Percentiles rank a stretch among this genome's conserved stretches.
Evolutionary conservation across 2,329 filamentous ascomycete species (phyloP).

Genomic region (Trichoderma sp.): DNA sequence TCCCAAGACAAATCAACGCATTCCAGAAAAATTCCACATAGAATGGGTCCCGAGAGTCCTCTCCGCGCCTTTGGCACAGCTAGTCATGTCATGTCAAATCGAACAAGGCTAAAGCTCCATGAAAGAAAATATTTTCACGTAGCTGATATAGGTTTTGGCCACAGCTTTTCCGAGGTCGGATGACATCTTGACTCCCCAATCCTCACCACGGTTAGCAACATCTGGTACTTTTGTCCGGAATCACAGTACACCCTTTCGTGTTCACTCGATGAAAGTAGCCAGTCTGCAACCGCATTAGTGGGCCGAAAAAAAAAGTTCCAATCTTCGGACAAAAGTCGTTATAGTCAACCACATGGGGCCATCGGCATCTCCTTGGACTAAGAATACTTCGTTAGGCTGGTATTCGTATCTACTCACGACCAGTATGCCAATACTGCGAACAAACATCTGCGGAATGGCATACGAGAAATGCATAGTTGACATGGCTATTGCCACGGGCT

Average conservation of each 20-base stretch:
- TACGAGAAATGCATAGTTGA: not conserved
- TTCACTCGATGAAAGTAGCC: not conserved
- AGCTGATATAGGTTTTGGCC: slow-evolving; percentile 1
- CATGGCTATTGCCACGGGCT: not conserved
- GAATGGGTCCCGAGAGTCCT: not conserved
- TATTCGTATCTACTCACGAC: not conserved
- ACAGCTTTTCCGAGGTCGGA: slow-evolving; percentile 1
- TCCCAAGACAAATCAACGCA: not conserved
- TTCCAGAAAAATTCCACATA: not conserved
- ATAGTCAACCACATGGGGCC: not conserved
- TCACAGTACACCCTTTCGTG: not conserved
- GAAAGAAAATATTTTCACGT: not conserved
- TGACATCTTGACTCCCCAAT: not conserved
- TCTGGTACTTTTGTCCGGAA: not conserved
- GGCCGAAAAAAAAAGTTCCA: not conserved
- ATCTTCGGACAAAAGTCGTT: not conserved
- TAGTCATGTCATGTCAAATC: not conserved
- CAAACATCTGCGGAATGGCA: not conserved
- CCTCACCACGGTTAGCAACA: not conserved
- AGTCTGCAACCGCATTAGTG: not conserved
- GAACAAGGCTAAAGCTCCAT: not conserved
- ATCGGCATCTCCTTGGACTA: not conserved
- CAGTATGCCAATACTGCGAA: not conserved
- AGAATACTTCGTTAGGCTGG: not conserved
- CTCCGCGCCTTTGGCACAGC: not conserved